Evolutionary conservation across 1,284 basidiomycete species (phyloP), one percentile per base, ranked within the genome.

Genomic region (Moniliella sp.): DNA sequence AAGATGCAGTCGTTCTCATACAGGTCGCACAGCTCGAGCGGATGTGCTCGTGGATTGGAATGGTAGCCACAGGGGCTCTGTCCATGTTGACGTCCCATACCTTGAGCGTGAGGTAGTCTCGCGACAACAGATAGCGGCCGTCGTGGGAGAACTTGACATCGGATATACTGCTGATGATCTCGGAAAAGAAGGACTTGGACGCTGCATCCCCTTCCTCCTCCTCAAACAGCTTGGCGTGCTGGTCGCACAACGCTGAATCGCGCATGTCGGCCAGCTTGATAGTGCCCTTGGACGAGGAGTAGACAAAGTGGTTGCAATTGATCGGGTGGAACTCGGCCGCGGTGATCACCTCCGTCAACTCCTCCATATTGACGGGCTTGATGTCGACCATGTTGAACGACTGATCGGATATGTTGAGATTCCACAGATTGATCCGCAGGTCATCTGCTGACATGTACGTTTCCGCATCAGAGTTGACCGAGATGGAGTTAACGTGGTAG

Each of bases 71-170:
- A 3, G 91, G 91, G 58, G 78, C 74, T 47, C 74, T 77, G 65
- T 99, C 91, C 88, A 97, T 97, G 64, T 91, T 91, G 64, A 97
- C 74, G n/a, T n/a, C 91, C 91, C 91, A 99, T 54, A 99, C 88
- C 70, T 94, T 93, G 51, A 99, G 68, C 30, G 86, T 91, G 21
- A 99, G 67, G 63, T 97, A 97, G 66, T 99, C 91, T 42, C 91
- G 73, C 35, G 86, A 82, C 28, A 99, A 69, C 48, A 97, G 91
- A 66, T 93, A 93, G 39, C 86, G 75, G 1, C 91, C 91, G 52
- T 97, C 91, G 37, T 76, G 76, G 43, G 82, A 88, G 67, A 99
- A 99, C 64, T 94, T 94, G 64, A 99, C 88, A 63, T 99, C 91
- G 28, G 91, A 94, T 57, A 99, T 94, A n/a, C n/a, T n/a, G 4